Evolutionary conservation across 441 rosid genomes (phyloP), one percentile per base, ranked within the genome.

Genomic region (Erodium chrysanthum): DNA sequence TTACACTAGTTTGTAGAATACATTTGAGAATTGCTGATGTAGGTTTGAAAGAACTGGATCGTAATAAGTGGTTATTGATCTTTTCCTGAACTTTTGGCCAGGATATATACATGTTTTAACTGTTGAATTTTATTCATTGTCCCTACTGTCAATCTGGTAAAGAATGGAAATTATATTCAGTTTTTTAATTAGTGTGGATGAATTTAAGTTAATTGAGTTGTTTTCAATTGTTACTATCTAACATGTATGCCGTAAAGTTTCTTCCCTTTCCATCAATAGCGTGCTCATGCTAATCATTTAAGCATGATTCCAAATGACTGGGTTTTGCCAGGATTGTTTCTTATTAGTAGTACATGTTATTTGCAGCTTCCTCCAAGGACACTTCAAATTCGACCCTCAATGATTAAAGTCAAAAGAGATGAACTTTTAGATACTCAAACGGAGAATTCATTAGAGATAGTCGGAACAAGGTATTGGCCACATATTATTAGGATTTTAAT

Each of bases 331-430:
- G 23, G 0, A 35, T 7, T 54, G 7, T 17, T 54, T 54, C 23
- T 54, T 54, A 18, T 7, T 18, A 18, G 60, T 18, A 20, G 17
- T 54, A 20, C 23, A 54, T 54, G 8, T 20, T 18, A 15, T 54
- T 54, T 75, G 71, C 44, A 89, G 96, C 82, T 90, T 65, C 86
- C 69, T n/a, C 65, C 72, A 17, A 68, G 33, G 68, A 88, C 90
- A 17, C 82, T 92, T 68, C 77, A 73, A 31, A 75, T 88, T 65
- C 80, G 92, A 35, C 79, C 62, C 0, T 85, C 92, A 25, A 92
- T 90, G 98, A 78, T 84, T 64, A 92, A 92, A 75, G 96, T 88
- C 64, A 0, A 72, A 20, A 59, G 65, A 21, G 89, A 83, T 79
- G 60, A 69, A 25, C 56, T 76, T 35, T 65, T 74, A 66, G 68